Conservation (phyloP, 331 rosid species). For the Quercus lobata region DNA sequence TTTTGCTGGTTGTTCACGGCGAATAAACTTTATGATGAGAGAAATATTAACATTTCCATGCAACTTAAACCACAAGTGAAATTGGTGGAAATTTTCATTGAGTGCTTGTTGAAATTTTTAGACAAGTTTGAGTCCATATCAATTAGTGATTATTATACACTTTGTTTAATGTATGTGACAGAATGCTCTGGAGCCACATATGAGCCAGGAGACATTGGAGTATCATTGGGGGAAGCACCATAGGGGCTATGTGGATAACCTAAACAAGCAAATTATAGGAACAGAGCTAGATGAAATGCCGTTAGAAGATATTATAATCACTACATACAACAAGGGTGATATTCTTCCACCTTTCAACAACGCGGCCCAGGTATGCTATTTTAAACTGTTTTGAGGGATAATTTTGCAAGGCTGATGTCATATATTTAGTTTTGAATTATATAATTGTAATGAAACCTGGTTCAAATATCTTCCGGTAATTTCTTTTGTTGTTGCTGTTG, state of each 20-base stretch:
- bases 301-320: conserved; percentile 52
- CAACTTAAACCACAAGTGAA: not conserved
- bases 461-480: not conserved
- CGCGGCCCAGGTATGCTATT: conserved; percentile 71
- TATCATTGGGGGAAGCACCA: conserved; percentile 98
- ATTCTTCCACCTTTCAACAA: conserved; percentile 80
- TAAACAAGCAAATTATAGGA: conserved; percentile 72
- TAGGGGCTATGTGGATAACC: conserved; percentile 74
- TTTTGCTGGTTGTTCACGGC: not conserved
- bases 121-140: not conserved
- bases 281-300: conserved; percentile 61
- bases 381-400: not conserved
- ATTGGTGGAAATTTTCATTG: not conserved
- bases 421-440: not conserved
- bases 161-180: conserved; percentile 22
- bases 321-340: conserved; percentile 70
- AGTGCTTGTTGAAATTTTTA: not conserved
- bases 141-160: not conserved
- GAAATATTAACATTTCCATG: not conserved
- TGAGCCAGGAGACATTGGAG: conserved; percentile 76
- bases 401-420: conserved; percentile 1
- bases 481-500: not conserved
- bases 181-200: conserved; percentile 88
- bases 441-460: not conserved
- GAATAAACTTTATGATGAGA: not conserved